These are phyloP conservation scores for Phylloporus arenicola DNA, from an alignment of 768 basidiomycete genomes.

Conservation along the genomic window DNA sequence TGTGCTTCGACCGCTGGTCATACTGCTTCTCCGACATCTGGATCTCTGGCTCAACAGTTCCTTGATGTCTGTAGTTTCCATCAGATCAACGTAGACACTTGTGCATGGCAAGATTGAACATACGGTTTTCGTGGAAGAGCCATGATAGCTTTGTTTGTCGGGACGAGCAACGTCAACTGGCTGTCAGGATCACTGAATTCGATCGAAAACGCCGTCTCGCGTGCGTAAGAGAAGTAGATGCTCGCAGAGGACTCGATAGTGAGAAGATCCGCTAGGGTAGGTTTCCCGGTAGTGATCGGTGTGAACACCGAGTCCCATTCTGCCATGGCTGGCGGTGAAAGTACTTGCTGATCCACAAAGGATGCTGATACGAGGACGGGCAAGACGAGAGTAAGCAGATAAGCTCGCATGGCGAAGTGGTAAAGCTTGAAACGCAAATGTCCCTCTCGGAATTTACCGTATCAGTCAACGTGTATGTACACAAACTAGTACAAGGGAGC, in stretches of 20 bases:
- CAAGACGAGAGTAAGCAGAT: slow-evolving; percentile 25
- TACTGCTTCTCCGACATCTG: slow-evolving; percentile 64
- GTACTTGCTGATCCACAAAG: slow-evolving; percentile 23
- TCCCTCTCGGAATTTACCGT: slow-evolving; percentile 8
- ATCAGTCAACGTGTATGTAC: no score
- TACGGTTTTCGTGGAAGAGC: slow-evolving; percentile 77
- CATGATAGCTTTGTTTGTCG: slow-evolving; percentile 87
- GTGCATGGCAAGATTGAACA: neutral
- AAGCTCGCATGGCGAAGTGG: slow-evolving; percentile 10
- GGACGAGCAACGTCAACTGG: slow-evolving; percentile 62
- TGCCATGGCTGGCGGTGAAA: slow-evolving; percentile 15
- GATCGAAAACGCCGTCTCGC: slow-evolving; percentile 59
- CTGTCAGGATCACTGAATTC: slow-evolving; percentile 35
- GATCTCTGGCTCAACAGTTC: slow-evolving; percentile 42
- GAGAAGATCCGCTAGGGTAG: slow-evolving; percentile 68
- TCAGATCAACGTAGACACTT: neutral
- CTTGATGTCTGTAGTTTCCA: slow-evolving; percentile 50
- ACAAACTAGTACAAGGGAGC: no score
- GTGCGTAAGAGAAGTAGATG: slow-evolving; percentile 81
- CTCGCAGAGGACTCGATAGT: slow-evolving; percentile 71
- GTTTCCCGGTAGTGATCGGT: slow-evolving; percentile 41
- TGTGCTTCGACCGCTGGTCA: slow-evolving; percentile 52
- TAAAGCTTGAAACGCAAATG: neutral
- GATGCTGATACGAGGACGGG: slow-evolving; percentile 30
- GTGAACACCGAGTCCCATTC: slow-evolving; percentile 14